Evolutionary conservation across 495 filamentous ascomycete species (phyloP), one percentile per base, ranked within the genome.

Genomic region (Filosporella fistucella): DNA sequence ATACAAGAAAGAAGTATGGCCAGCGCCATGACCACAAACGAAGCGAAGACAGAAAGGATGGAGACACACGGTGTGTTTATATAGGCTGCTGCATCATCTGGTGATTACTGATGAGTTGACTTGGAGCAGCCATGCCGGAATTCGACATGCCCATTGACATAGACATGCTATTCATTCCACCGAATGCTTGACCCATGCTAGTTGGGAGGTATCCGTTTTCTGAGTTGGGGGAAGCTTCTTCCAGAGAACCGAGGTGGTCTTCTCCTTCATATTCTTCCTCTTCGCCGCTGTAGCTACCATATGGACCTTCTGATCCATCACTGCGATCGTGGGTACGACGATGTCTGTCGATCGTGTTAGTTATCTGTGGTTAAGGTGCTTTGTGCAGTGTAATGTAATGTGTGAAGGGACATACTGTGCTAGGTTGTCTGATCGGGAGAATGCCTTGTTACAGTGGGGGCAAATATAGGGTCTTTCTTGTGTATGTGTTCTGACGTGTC

Each of bases 401-500:
- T 47, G 40, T 45, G 23, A 60, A 34, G 30, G 18, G 45, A 60
- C 88, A 78, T 85, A 95, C 85, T 98, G 93, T 65, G 93, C 93
- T 65, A 98, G 83, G 66, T 98, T 98, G 72, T 98, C 93, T 57
- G 90, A 96, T 61, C 93, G 80, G 37, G 93, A 96, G 68, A 98
- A 98, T 37, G 91, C 93, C 70, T 97, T 97, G 77, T 84, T 95
- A 80, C 93, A 98, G 65, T 94, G 86, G 60, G 85, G 84, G 77
- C 93, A 98, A 58, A 89, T 83, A 68, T 98, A 98, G 57, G 93
- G 93, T 73, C 91, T 85, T 73, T 98, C 93, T 78, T 98, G 93
- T 17, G 93, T 98, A 74, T 98, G 93, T 61, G 93, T 98, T 66
- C 93, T 86, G 67, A 98, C 94, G 76, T 98, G 93, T 73, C 91